Evolutionary conservation across 768 basidiomycete genomes (phyloP).

Genomic region (Kwoniella shandongensis): DNA sequence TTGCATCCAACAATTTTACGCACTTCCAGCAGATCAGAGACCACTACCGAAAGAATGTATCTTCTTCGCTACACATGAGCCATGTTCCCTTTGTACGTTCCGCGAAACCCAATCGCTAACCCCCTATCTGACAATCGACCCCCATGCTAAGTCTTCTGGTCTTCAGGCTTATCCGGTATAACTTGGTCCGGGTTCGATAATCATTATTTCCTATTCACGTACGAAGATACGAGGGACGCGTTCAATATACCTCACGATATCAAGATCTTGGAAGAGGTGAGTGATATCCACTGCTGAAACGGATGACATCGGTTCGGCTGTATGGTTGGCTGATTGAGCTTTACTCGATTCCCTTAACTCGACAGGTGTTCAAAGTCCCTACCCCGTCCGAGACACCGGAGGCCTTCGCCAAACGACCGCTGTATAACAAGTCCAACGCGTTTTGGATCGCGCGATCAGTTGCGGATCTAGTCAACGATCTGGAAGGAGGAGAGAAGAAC

Average conservation of each 20-base stretch:
- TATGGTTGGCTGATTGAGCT: too few species aligned
- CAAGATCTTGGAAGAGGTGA: constrained; percentile 27
- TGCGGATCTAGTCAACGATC: constrained; percentile 17
- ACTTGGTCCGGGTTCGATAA: constrained; percentile 44
- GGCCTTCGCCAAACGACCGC: constrained; percentile 21
- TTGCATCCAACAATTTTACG: constrained; percentile 40
- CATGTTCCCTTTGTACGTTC: constrained; percentile 41
- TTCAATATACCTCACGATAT: constrained; percentile 46
- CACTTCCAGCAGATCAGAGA: constrained; percentile 13
- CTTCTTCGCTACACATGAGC: constrained; percentile 48
- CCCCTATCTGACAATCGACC: too few species aligned
- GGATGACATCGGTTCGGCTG: too few species aligned
- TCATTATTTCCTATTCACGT: constrained; percentile 39
- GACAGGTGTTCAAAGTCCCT: constrained; percentile 36
- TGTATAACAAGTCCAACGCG: constrained; percentile 41
- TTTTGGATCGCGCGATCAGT: constrained; percentile 32
- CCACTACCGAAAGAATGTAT: constrained; percentile 36
- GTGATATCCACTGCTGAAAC: constrained; percentile 9
- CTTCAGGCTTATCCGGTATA: constrained; percentile 39
- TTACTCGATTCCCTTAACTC: too few species aligned
- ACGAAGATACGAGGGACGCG: constrained; percentile 44
- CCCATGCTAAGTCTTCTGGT: too few species aligned
- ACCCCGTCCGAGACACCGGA: constrained; percentile 12
- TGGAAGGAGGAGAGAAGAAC: constrained; percentile 18
- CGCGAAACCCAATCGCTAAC: not conserved